Percentiles rank a stretch among this genome's conserved stretches.
Evolutionary conservation across 148 eudicot genomes (phyloP).

Genomic region (Rhododendron kiyosumense): DNA sequence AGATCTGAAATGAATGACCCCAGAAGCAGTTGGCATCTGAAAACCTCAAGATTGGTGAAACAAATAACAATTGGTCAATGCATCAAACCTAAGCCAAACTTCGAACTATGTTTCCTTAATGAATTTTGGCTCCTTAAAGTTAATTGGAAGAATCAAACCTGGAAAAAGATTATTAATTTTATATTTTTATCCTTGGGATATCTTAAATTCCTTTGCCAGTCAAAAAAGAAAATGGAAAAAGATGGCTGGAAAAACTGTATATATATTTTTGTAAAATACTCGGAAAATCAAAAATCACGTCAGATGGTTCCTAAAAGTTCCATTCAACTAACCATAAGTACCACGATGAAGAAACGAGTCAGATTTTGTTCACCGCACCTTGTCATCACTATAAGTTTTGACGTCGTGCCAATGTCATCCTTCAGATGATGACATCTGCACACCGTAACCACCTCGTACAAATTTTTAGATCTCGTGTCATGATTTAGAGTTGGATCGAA

Average conservation of each 20-base stretch:
- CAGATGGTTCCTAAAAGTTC: neutral
- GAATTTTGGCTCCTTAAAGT: neutral
- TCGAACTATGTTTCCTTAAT: neutral
- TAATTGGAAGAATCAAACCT: neutral
- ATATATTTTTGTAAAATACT: neutral
- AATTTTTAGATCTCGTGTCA: neutral
- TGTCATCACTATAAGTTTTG: neutral
- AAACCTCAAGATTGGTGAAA: neutral
- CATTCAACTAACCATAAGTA: neutral
- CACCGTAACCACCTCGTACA: neutral
- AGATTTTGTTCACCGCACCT: neutral
- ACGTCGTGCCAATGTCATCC: neutral
- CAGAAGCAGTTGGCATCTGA: neutral
- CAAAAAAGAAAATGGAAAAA: neutral
- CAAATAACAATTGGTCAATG: neutral
- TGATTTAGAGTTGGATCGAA: neutral
- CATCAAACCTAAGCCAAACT: neutral
- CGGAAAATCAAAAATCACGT: neutral
- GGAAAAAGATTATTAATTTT: neutral
- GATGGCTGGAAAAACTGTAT: neutral
- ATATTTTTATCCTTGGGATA: neutral
- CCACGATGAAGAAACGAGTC: neutral
- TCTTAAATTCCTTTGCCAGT: neutral
- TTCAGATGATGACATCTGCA: neutral
- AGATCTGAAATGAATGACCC: neutral